Evolutionary conservation across 139 green algal species (phyloP).

Genomic region (Chlamydomonas incerta): DNA sequence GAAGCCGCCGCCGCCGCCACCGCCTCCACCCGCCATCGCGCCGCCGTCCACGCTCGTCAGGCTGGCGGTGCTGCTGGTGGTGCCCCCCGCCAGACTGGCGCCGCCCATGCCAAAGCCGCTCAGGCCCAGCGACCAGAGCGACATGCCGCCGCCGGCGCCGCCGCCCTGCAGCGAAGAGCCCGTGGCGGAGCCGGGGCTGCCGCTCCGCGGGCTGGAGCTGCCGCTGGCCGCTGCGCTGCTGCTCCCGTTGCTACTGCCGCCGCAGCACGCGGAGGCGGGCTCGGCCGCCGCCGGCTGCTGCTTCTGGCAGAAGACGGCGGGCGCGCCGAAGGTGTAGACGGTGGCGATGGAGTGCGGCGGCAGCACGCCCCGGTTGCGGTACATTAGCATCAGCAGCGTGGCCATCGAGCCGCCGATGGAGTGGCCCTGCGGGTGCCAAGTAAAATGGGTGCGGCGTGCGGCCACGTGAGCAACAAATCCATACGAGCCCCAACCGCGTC

Average conservation of each 20-base stretch:
- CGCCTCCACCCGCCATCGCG: background rate
- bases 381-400: slow-evolving; percentile 93
- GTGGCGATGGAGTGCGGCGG: slow-evolving; percentile 66
- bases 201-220: background rate
- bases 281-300: background rate
- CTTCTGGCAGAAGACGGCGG: slow-evolving; percentile 88
- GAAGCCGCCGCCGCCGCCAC: background rate
- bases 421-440: slow-evolving; percentile 79
- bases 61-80: slow-evolving; percentile 2
- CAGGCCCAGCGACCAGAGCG: slow-evolving; percentile 4
- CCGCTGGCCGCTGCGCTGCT: background rate
- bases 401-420: slow-evolving; percentile 93
- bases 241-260: no score
- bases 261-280: no score
- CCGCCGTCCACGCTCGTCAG: background rate
- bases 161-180: background rate
- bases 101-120: background rate
- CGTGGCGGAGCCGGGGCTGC: background rate
- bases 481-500: no score
- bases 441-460: no score
- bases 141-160: background rate
- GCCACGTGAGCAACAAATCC: no score
- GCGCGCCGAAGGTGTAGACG: slow-evolving; percentile 93
- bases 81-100: background rate
- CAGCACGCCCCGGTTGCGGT: slow-evolving; percentile 80